Evolutionary conservation across 2,329 filamentous ascomycete genomes (phyloP).

Genomic region (Pseudogymnoascus sp.): DNA sequence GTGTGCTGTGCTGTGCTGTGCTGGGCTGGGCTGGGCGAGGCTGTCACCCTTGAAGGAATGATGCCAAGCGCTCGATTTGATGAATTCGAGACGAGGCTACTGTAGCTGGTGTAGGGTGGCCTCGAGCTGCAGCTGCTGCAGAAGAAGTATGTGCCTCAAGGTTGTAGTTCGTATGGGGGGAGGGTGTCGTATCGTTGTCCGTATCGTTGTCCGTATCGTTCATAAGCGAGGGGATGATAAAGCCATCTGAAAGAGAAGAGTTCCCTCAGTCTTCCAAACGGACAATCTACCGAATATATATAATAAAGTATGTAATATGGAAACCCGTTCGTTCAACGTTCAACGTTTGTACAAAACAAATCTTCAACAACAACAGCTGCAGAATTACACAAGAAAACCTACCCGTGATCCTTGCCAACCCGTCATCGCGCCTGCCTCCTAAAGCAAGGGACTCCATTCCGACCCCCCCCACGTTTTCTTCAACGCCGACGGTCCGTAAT

Average conservation of each 20-base stretch:
- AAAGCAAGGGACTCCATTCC: not conserved
- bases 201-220: not conserved
- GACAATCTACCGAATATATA: not conserved
- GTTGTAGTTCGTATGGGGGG: not conserved
- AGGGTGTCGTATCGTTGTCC: not conserved
- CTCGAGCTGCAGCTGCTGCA: not conserved
- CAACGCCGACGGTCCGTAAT: not conserved
- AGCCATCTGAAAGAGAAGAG: not conserved
- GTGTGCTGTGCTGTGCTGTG: conserved; percentile 22
- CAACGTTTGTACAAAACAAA: not conserved
- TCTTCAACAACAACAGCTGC: not conserved
- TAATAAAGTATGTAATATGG: not conserved
- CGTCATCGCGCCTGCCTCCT: not conserved
- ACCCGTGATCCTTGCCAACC: not conserved
- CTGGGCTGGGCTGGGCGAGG: not conserved
- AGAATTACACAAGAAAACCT: not conserved
- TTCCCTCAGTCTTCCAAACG: not conserved
- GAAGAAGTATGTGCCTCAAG: not conserved
- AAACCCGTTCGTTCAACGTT: not conserved
- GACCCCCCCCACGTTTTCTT: not conserved
- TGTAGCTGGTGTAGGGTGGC: not conserved
- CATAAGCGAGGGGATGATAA: not conserved
- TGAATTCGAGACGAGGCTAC: not conserved
- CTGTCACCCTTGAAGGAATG: conserved; percentile 19
- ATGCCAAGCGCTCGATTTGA: conserved; percentile 9